Evolutionary conservation across 805 yeast genomes (phyloP).

Genomic region (Danielia oregonensis): DNA sequence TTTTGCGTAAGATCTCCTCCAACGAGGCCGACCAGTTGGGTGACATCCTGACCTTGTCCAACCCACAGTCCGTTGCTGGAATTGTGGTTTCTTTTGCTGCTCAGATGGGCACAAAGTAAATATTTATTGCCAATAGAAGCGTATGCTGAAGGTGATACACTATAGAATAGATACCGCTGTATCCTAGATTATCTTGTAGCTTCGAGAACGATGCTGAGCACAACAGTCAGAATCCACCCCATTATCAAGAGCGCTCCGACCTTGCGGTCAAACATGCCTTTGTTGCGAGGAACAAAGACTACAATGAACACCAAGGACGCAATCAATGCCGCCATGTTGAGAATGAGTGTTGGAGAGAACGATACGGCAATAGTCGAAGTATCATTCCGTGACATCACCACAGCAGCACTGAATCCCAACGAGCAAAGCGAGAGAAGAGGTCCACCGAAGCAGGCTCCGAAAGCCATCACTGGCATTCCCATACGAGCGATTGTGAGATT

Average conservation of each 20-base stretch:
- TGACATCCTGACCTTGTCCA: constrained; percentile 72
- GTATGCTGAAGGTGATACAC: too few species aligned
- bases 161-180: too few species aligned
- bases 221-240: constrained; percentile 29
- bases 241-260: constrained; percentile 29
- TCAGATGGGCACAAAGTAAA: constrained; percentile 41
- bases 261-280: constrained; percentile 32
- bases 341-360: constrained; percentile 12
- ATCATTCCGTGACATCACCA: constrained; percentile 9
- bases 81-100: constrained; percentile 45
- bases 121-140: constrained; percentile 1
- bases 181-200: neutral
- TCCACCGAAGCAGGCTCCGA: constrained; percentile 95
- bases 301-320: constrained; percentile 9
- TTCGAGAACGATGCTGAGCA: constrained; percentile 22
- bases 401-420: constrained; percentile 55
- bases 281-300: constrained; percentile 10
- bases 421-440: constrained; percentile 82
- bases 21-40: constrained; percentile 80
- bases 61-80: constrained; percentile 69
- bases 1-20: constrained; percentile 70
- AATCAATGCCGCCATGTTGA: constrained; percentile 11
- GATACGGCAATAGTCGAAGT: constrained; percentile 5
- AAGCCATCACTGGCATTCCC: constrained; percentile 85
- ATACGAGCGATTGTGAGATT: constrained; percentile 74